Conservation (phyloP, 1,284 basidiomycete species). For the Somion occarium region DNA sequence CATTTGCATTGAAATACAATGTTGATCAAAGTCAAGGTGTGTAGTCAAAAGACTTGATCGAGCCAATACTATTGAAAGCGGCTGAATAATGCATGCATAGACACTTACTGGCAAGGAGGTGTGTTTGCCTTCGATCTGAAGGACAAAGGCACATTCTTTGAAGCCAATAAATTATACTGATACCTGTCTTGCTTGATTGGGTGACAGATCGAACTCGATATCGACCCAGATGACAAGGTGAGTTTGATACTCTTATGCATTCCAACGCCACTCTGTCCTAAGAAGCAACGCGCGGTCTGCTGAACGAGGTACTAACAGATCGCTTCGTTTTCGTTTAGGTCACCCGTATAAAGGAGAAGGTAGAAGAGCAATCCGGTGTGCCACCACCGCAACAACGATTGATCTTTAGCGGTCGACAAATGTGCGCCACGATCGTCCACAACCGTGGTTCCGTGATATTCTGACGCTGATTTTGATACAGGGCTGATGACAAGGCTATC, state of each 20-base stretch:
- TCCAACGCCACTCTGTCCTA: background rate
- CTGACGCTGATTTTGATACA: slow-evolving; percentile 23
- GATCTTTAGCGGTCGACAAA: slow-evolving; percentile 93
- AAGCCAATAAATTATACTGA: no score
- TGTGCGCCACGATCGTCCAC: slow-evolving; percentile 55
- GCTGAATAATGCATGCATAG: slow-evolving; percentile 34
- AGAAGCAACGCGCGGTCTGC: no score
- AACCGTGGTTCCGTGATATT: background rate
- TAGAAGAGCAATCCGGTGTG: slow-evolving; percentile 99
- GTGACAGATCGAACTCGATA: slow-evolving; percentile 89
- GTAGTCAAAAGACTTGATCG: slow-evolving; percentile 9
- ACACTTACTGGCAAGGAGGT: slow-evolving; percentile 94
- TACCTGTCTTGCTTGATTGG: background rate
- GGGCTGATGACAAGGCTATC: slow-evolving; percentile 85
- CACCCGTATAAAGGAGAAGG: slow-evolving; percentile 94
- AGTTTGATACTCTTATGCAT: slow-evolving; percentile 18
- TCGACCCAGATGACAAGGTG: slow-evolving; percentile 89
- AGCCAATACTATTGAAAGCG: slow-evolving; percentile 6
- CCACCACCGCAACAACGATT: slow-evolving; percentile 95
- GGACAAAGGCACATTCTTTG: no score
- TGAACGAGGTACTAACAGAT: background rate
- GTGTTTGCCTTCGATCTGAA: slow-evolving; percentile 17
- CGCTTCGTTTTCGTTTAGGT: slow-evolving; percentile 51
- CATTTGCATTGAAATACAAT: slow-evolving; percentile 33
- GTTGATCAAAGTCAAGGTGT: slow-evolving; percentile 82